phyloP scores from a whole-genome alignment of 2,329 filamentous ascomycete species.

The Anthostomella pinea region DNA sequence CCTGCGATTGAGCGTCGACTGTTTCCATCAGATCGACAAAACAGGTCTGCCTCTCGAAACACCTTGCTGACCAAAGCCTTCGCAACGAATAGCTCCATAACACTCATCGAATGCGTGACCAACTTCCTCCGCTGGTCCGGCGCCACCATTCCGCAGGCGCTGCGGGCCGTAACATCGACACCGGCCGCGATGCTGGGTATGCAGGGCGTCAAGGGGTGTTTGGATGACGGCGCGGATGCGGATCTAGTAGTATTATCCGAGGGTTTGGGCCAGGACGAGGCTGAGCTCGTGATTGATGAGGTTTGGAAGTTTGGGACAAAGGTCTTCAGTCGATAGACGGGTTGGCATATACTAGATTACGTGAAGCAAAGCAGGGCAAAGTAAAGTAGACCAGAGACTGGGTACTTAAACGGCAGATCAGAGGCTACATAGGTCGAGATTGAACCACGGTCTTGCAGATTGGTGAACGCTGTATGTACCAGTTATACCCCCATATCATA shows the following conservation, averaged over 20 bases:
- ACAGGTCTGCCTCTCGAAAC: too few relatives aligned
- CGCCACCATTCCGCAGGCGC: slow-evolving; percentile 62
- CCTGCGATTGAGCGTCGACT: too few relatives aligned
- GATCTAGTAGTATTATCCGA: slow-evolving; percentile 68
- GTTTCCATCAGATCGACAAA: too few relatives aligned
- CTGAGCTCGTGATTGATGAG: slow-evolving; percentile 63
- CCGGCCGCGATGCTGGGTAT: slow-evolving; percentile 75
- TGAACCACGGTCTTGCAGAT: too few relatives aligned
- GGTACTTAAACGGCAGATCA: too few relatives aligned
- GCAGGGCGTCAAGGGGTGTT: slow-evolving; percentile 61
- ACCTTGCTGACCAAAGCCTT: slow-evolving; percentile 1
- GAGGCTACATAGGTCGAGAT: too few relatives aligned
- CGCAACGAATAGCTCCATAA: slow-evolving; percentile 53
- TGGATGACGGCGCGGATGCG: slow-evolving; percentile 62
- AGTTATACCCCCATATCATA: too few relatives aligned
- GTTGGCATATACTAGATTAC: slow-evolving; percentile 6
- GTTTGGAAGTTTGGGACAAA: slow-evolving; percentile 75
- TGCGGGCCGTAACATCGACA: slow-evolving; percentile 71
- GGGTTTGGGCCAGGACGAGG: slow-evolving; percentile 40
- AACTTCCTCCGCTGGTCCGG: slow-evolving; percentile 79
- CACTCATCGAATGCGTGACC: slow-evolving; percentile 76
- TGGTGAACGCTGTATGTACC: too few relatives aligned
- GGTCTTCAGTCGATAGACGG: slow-evolving; percentile 37
- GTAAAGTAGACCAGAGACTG: too few relatives aligned
- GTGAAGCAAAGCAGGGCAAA: too few relatives aligned